Evolutionary conservation across 345 rosid genomes (phyloP).

Genomic region (Moricandia arvensis): DNA sequence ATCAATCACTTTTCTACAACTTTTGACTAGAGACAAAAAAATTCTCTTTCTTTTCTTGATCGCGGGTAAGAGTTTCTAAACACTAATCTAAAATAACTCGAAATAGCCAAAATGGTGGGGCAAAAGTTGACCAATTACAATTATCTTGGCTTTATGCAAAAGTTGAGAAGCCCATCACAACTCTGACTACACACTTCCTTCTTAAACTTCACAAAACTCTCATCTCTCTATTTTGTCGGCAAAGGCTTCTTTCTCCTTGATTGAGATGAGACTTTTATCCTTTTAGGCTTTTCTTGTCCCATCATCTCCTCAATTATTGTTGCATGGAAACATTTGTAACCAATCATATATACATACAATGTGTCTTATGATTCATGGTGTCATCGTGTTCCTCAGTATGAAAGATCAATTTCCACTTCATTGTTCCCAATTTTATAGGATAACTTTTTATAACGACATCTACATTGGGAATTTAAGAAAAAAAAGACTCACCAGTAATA

Average conservation of each 20-base stretch:
- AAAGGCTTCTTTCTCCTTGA: slow-evolving; percentile 9
- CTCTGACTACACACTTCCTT: slow-evolving; percentile 9
- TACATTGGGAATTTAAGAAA: neutral
- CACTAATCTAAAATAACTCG: neutral
- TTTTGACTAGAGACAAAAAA: too few relatives aligned
- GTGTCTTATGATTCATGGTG: slow-evolving; percentile 14
- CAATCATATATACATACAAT: slow-evolving; percentile 18
- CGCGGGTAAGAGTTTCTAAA: neutral
- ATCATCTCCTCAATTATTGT: slow-evolving; percentile 14
- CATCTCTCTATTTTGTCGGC: slow-evolving; percentile 27
- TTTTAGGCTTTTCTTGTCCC: neutral
- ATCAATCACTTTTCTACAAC: neutral
- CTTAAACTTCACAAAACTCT: neutral
- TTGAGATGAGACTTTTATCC: slow-evolving; percentile 13
- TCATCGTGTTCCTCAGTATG: neutral
- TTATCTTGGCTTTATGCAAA: slow-evolving; percentile 24
- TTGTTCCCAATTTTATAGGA: neutral
- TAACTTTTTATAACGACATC: neutral
- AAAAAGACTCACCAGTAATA: neutral
- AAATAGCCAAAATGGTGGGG: neutral
- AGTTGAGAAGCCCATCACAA: slow-evolving; percentile 17
- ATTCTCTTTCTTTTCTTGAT: neutral
- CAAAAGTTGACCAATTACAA: slow-evolving; percentile 23
- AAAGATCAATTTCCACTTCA: neutral
- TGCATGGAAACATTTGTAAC: neutral